Percentiles rank a stretch among this genome's conserved stretches.
phyloP scores from a whole-genome alignment of 805 yeast species.

The Blastobotrys chiropterorum region DNA sequence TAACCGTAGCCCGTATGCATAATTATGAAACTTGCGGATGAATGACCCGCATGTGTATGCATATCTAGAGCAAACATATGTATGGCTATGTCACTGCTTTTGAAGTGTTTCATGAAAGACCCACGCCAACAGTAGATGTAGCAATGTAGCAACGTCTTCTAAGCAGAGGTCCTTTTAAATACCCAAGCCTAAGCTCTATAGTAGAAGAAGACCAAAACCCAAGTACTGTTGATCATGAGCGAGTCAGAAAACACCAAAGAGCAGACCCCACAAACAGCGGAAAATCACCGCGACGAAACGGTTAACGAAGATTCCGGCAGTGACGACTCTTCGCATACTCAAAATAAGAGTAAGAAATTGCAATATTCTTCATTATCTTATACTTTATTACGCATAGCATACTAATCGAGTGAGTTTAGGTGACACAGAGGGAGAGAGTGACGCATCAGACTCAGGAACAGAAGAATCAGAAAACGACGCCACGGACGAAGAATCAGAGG shows the following conservation, averaged over 20 bases:
- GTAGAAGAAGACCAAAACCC: too few relatives aligned
- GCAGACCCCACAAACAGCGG: too few relatives aligned
- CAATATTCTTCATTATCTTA: too few relatives aligned
- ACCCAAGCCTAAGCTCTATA: background rate
- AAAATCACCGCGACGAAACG: background rate
- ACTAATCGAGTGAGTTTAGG: too few relatives aligned
- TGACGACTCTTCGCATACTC: background rate
- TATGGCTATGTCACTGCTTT: background rate
- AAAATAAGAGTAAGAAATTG: background rate
- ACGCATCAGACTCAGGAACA: too few relatives aligned
- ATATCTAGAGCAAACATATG: background rate
- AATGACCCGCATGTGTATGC: background rate
- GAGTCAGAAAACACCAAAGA: too few relatives aligned
- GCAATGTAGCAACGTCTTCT: background rate
- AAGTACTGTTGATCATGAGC: too few relatives aligned
- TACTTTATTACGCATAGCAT: too few relatives aligned
- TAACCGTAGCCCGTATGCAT: too few relatives aligned
- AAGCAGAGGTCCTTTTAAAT: background rate
- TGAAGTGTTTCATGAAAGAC: background rate
- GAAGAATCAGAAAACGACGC: background rate
- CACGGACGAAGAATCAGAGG: too few relatives aligned
- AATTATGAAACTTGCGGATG: background rate
- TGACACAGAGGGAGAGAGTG: background rate
- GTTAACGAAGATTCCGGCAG: background rate
- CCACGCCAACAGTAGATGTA: background rate